These are phyloP conservation scores for Ophiostoma ulmi DNA, from an alignment of 2,329 filamentous ascomycete species.

Conservation along the genomic window DNA sequence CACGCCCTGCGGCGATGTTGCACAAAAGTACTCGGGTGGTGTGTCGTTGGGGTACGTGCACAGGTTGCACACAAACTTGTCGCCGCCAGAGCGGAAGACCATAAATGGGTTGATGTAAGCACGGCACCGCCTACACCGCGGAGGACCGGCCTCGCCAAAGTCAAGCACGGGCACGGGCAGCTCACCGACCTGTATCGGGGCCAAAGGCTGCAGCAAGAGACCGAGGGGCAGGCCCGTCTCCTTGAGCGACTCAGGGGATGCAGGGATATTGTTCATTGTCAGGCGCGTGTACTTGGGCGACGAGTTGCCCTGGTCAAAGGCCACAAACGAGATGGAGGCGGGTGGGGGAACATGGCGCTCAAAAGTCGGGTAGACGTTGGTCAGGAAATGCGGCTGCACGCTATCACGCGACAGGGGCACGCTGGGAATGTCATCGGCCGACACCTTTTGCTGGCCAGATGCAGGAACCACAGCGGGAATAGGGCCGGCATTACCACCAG, in stretches of 20 bases:
- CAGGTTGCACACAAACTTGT: constrained; percentile 97
- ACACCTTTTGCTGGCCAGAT: constrained; percentile 68
- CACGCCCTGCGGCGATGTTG: constrained; percentile 78
- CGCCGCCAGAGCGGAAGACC: constrained; percentile 90
- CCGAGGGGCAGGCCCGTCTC: constrained; percentile 82
- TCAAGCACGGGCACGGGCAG: constrained; percentile 84
- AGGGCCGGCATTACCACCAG: constrained; percentile 33
- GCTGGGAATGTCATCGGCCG: constrained; percentile 89
- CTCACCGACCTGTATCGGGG: constrained; percentile 77
- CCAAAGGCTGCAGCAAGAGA: constrained; percentile 81
- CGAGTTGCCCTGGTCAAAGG: constrained; percentile 93
- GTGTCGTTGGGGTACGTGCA: constrained; percentile 97
- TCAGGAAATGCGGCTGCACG: constrained; percentile 76
- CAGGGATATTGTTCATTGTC: constrained; percentile 88
- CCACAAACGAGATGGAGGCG: constrained; percentile 80
- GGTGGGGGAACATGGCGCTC: constrained; percentile 89
- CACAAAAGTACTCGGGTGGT: constrained; percentile 84
- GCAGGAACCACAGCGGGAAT: constrained; percentile 49
- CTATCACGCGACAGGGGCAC: constrained; percentile 79
- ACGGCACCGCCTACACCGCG: constrained; percentile 84
- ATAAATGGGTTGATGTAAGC: constrained; percentile 99
- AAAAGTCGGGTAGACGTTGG: constrained; percentile 89
- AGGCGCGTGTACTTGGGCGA: constrained; percentile 91
- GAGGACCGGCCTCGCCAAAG: constrained; percentile 86
- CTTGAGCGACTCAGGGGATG: constrained; percentile 70